Percentiles rank a stretch among this genome's conserved stretches.
Conservation (phyloP, 352 stramenopile genomes). For the Globisporangium recalcitrans region DNA sequence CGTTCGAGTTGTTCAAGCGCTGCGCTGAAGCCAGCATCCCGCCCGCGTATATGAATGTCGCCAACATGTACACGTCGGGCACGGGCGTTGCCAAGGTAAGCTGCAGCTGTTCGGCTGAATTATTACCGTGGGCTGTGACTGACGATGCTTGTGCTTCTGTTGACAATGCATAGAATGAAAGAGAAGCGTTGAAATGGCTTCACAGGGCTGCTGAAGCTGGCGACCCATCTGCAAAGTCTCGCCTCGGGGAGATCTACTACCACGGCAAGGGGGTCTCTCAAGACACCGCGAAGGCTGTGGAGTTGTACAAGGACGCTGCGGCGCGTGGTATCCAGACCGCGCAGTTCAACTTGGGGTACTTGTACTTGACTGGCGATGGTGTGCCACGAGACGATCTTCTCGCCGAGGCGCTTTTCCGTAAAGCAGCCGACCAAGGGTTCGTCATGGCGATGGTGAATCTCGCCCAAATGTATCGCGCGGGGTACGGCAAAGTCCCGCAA, state of each 20-base stretch:
- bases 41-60: constrained; percentile 74
- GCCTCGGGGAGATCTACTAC: constrained; percentile 68
- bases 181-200: constrained; percentile 64
- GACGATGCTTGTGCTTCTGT: neutral
- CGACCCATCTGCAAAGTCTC: constrained; percentile 68
- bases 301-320: constrained; percentile 68
- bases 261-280: constrained; percentile 53
- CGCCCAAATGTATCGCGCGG: constrained; percentile 76
- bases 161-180: constrained; percentile 45
- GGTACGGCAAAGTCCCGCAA: constrained; percentile 60
- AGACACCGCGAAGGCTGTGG: constrained; percentile 46
- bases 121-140: neutral
- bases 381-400: constrained; percentile 50
- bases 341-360: constrained; percentile 76
- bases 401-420: constrained; percentile 69
- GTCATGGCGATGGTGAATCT: constrained; percentile 88
- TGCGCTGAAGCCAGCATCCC: constrained; percentile 61
- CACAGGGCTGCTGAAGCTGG: constrained; percentile 68
- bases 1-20: constrained; percentile 71
- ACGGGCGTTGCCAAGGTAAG: constrained; percentile 65
- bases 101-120: neutral
- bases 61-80: constrained; percentile 76
- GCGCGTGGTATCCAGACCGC: constrained; percentile 47
- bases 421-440: constrained; percentile 70
- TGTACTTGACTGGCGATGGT: constrained; percentile 65